Base-by-base conservation (phyloP, 257 asterid species). In the Solanum neorickii region DNA sequence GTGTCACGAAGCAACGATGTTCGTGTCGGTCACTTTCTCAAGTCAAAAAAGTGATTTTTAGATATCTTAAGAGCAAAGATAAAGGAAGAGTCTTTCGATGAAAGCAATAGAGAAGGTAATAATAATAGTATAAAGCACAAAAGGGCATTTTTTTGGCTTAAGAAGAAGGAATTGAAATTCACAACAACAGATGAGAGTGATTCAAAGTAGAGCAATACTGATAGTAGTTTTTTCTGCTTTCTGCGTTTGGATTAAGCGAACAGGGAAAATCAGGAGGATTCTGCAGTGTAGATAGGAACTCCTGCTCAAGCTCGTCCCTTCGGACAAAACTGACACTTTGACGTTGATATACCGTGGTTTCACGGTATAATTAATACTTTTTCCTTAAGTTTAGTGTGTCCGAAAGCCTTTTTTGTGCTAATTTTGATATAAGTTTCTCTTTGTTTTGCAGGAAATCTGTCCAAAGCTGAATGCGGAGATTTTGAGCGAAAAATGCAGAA, bases 321-420 rank as follows among this genome's bases (percentile, higher is more conserved):
- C 99, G 2, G 98, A 96, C 89, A 96, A 96, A 93, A 96, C 98
- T 6, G 99, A 98, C 85, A 96, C 99, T 25, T 89, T 96, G 87
- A 96, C 98, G 35, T 33, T 25, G 1, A 25, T 25, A 25, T 25
- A 25, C 27, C 27, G 27, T 25, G 27, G 27, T 25, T 25, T 25
- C 27, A 25, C 27, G 27, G 27, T 25, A 25, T 25, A 25, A 25
- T 25, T 25, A 25, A 25, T 25, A 25, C 27, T 25, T 25, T 25
- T 25, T 25, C 27, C 27, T 25, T 25, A 25, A 25, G 27, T 25
- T 25, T 25, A 25, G 27, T 25, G 27, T 25, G 27, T 25, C 27
- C 27, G 27, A 1, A 25, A 25, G 27, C 27, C 27, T 25, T 25
- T 25, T 25, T 25, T 25, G 27, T 25, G 27, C 27, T 25, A 25